Evolutionary conservation across 169 alveolate genomes (phyloP).

Genomic region (Plasmodium coatneyi): DNA sequence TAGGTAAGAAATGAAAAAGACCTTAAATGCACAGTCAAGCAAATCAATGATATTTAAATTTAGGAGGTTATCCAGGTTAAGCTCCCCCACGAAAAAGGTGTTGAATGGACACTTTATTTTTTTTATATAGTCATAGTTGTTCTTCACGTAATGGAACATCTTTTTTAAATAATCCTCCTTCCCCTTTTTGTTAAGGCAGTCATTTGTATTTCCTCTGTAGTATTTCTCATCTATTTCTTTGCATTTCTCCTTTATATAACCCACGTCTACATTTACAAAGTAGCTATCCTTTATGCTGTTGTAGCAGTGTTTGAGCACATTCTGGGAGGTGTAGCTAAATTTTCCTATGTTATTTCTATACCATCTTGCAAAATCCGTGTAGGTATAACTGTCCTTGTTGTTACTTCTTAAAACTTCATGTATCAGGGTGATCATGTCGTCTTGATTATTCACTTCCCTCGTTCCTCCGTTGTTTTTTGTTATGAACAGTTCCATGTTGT

Average conservation of each 20-base stretch:
- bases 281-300: slow-evolving; percentile 61
- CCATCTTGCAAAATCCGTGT: slow-evolving; percentile 43
- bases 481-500: slow-evolving; percentile 64
- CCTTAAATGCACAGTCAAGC: slow-evolving; percentile 44
- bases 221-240: slow-evolving; percentile 56
- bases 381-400: slow-evolving; percentile 11
- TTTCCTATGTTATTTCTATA: slow-evolving; percentile 45
- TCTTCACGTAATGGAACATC: slow-evolving; percentile 60
- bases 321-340: slow-evolving; percentile 42
- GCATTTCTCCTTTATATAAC: slow-evolving; percentile 46
- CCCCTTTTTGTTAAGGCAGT: not conserved
- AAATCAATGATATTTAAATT: slow-evolving; percentile 50
- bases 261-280: slow-evolving; percentile 46
- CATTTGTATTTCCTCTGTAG: not conserved
- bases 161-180: slow-evolving; percentile 31
- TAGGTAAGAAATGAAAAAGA: slow-evolving; percentile 57
- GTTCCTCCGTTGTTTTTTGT: slow-evolving; percentile 38
- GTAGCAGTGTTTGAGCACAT: slow-evolving; percentile 42
- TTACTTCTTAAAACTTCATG: slow-evolving; percentile 26
- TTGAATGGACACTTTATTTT: slow-evolving; percentile 60
- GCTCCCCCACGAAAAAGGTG: slow-evolving; percentile 67
- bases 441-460: slow-evolving; percentile 50
- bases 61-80: slow-evolving; percentile 41
- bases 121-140: slow-evolving; percentile 42
- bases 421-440: slow-evolving; percentile 60